Evolutionary conservation across 1,139 yeast species (phyloP).

Genomic region (Yamadazyma sp.): DNA sequence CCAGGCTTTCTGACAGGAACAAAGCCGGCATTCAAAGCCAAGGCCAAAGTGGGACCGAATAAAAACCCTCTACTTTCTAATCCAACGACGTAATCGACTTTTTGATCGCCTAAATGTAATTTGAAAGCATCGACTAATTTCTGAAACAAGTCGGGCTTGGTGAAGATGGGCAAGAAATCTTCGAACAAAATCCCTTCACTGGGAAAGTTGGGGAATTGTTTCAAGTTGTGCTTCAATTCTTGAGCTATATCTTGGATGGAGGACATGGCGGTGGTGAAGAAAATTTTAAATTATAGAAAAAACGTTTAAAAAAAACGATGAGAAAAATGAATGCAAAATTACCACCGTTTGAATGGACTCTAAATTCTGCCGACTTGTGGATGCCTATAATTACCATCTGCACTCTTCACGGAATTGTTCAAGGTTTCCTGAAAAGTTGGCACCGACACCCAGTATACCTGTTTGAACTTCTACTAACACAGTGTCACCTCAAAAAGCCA

Average conservation of each 20-base stretch:
- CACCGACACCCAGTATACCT: no score
- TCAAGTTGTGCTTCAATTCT: slow-evolving; percentile 64
- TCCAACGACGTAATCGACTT: slow-evolving; percentile 88
- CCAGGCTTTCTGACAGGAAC: slow-evolving; percentile 95
- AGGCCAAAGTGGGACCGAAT: slow-evolving; percentile 93
- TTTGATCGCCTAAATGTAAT: slow-evolving; percentile 63
- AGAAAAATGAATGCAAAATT: neutral
- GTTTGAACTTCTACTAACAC: no score
- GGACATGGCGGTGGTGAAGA: slow-evolving; percentile 5
- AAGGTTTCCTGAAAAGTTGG: no score
- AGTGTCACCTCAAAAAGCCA: no score
- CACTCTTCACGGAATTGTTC: no score
- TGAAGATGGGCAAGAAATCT: slow-evolving; percentile 92
- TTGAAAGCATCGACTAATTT: slow-evolving; percentile 80
- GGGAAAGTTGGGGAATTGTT: slow-evolving; percentile 93
- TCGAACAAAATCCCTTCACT: slow-evolving; percentile 90
- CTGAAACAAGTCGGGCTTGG: slow-evolving; percentile 76
- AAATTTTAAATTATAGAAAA: neutral
- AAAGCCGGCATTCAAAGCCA: slow-evolving; percentile 85
- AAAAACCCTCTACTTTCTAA: slow-evolving; percentile 96
- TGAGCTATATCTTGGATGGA: slow-evolving; percentile 45
- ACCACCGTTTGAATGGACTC: no score
- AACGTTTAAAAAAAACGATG: neutral
- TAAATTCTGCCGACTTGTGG: no score
- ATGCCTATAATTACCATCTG: no score